These are phyloP conservation scores for Penicillium sp. DNA, from an alignment of 2,329 filamentous ascomycete species.

Conservation along the genomic window DNA sequence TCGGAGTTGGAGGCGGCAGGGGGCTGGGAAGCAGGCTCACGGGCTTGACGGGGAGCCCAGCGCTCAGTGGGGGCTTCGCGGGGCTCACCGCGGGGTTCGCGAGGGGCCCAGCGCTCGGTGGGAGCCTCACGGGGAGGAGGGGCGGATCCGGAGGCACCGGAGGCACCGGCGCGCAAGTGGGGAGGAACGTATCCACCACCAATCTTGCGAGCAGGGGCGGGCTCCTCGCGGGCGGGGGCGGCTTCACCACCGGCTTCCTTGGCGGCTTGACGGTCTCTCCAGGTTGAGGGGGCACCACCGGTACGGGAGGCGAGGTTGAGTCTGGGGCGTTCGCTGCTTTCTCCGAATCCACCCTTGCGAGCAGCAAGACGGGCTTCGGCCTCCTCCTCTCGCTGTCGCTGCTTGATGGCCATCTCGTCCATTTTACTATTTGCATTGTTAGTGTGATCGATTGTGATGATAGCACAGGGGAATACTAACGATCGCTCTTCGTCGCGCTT, in stretches of 20 bases:
- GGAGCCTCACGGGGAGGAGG: constrained; percentile 33
- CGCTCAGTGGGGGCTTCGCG: constrained; percentile 28
- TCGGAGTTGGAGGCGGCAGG: constrained; percentile 29
- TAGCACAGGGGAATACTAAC: constrained; percentile 44
- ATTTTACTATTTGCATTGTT: constrained; percentile 53
- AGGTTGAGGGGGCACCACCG: constrained; percentile 45
- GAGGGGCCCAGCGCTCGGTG: constrained; percentile 34
- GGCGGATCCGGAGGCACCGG: constrained; percentile 28
- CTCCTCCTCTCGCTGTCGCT: constrained; percentile 84
- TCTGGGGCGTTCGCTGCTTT: constrained; percentile 56
- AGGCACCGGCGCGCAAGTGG: constrained; percentile 38
- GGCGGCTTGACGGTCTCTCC: constrained; percentile 62
- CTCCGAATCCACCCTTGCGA: constrained; percentile 56
- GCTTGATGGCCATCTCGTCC: constrained; percentile 63
- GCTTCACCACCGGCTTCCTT: constrained; percentile 41
- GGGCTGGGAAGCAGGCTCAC: constrained; percentile 32
- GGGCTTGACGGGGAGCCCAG: constrained; percentile 33
- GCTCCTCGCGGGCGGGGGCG: constrained; percentile 32
- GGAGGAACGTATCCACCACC: constrained; percentile 44
- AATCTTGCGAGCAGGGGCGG: constrained; percentile 29
- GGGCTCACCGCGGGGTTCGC: constrained; percentile 7
- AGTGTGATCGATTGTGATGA: constrained; percentile 21
- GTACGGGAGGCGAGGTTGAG: constrained; percentile 56
- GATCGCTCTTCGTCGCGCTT: constrained; percentile 60
- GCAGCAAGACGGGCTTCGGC: constrained; percentile 73